phyloP scores from a whole-genome alignment of 2,329 filamentous ascomycete genomes.

The Fusarium siculi region DNA sequence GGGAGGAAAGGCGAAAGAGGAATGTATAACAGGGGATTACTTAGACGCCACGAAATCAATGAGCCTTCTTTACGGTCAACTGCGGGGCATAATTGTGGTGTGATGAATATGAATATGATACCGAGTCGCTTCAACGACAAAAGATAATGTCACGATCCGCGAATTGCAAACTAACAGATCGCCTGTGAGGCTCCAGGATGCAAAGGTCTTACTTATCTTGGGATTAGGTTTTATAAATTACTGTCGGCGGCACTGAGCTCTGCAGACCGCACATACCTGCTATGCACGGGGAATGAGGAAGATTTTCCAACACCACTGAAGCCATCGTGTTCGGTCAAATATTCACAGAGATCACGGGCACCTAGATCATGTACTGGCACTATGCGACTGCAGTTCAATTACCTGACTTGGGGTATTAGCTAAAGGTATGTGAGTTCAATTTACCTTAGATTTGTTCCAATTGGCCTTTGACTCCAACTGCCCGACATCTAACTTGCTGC shows the following conservation, averaged over 20 bases:
- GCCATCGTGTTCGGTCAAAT: neutral
- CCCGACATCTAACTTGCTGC: neutral
- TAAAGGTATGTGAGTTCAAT: neutral
- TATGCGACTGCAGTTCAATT: neutral
- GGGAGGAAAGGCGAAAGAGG: slow-evolving; percentile 18
- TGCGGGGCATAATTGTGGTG: neutral
- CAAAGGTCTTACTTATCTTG: neutral
- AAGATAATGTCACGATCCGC: neutral
- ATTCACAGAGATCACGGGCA: neutral
- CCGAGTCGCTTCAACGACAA: neutral
- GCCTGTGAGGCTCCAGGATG: neutral
- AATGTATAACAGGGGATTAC: slow-evolving; percentile 48
- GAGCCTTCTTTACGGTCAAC: slow-evolving; percentile 17
- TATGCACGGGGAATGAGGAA: neutral
- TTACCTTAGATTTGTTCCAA: neutral
- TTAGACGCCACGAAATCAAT: slow-evolving; percentile 41
- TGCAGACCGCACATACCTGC: neutral
- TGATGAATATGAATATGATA: slow-evolving; percentile 10
- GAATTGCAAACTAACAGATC: neutral
- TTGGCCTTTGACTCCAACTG: neutral
- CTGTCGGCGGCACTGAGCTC: neutral
- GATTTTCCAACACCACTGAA: neutral
- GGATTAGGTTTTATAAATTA: neutral
- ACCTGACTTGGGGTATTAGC: neutral
- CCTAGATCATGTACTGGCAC: too few species aligned